phyloP scores from a whole-genome alignment of 2,329 filamentous ascomycete species.

The Oidium heveae region DNA sequence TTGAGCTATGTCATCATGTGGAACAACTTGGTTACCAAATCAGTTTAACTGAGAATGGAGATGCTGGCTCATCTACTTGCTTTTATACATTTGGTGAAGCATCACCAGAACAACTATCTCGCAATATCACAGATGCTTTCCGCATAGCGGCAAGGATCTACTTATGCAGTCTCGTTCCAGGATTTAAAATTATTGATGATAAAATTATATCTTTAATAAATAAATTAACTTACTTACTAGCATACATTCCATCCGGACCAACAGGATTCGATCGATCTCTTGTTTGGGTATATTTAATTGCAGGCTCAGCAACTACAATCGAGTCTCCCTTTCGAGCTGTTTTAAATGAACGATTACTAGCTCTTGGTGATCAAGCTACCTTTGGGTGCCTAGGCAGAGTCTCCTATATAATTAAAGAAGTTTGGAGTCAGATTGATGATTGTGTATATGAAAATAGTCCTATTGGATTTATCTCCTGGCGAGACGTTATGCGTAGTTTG shows the following conservation, averaged over 20 bases:
- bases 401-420: slow-evolving; percentile 50
- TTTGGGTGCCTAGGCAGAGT: slow-evolving; percentile 74
- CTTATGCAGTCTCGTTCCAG: slow-evolving; percentile 83
- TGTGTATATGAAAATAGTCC: slow-evolving; percentile 15
- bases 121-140: slow-evolving; percentile 78
- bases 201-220: slow-evolving; percentile 56
- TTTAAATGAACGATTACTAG: slow-evolving; percentile 48
- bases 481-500: slow-evolving; percentile 78
- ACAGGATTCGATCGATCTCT: slow-evolving; percentile 74
- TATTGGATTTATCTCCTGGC: slow-evolving; percentile 64
- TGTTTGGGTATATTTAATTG: slow-evolving; percentile 79
- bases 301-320: slow-evolving; percentile 51
- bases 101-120: slow-evolving; percentile 57
- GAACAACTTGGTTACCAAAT: slow-evolving; percentile 71
- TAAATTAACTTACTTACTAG: slow-evolving; percentile 50
- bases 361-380: slow-evolving; percentile 51
- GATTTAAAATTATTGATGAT: slow-evolving; percentile 49
- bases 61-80: slow-evolving; percentile 28
- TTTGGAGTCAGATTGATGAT: slow-evolving; percentile 53
- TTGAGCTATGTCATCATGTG: slow-evolving; percentile 71
- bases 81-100: slow-evolving; percentile 50
- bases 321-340: slow-evolving; percentile 52
- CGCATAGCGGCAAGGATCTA: slow-evolving; percentile 83
- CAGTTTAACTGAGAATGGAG: slow-evolving; percentile 46
- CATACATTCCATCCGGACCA: slow-evolving; percentile 58